Evolutionary conservation across 345 rosid species (phyloP).

Genomic region (Dipteronia dyeriana): DNA sequence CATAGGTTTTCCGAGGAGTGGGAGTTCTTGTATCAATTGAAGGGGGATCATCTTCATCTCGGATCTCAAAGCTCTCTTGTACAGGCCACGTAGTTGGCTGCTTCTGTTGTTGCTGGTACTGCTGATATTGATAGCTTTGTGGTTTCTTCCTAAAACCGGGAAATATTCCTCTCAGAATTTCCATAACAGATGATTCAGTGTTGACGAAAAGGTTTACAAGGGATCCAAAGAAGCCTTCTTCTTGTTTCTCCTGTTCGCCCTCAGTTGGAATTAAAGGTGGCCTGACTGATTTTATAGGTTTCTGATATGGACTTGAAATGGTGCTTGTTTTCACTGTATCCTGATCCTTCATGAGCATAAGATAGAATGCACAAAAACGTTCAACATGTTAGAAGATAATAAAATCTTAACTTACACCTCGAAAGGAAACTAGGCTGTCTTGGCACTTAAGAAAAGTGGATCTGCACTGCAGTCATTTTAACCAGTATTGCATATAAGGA

Average conservation of each 20-base stretch:
- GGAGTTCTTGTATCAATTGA: conserved; percentile 76
- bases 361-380: conserved; percentile 12
- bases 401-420: neutral
- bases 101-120: conserved; percentile 35
- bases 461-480: neutral
- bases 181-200: conserved; percentile 54
- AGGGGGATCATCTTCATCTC: conserved; percentile 89
- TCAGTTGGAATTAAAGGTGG: conserved; percentile 73
- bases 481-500: conserved; percentile 5
- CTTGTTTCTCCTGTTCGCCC: conserved; percentile 72
- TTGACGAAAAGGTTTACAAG: conserved; percentile 53
- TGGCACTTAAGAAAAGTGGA: neutral
- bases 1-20: conserved; percentile 81
- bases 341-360: conserved; percentile 50
- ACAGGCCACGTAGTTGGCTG: conserved; percentile 59
- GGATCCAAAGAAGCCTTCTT: conserved; percentile 74
- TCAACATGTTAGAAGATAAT: neutral
- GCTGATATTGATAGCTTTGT: conserved; percentile 37
- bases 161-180: conserved; percentile 66
- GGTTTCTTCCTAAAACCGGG: conserved; percentile 60
- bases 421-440: neutral
- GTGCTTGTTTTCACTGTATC: conserved; percentile 25
- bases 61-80: conserved; percentile 68
- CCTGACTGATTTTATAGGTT: conserved; percentile 58
- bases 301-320: conserved; percentile 44